Evolutionary conservation across 106 monocot species (phyloP), one percentile per base, ranked within the genome.

Genomic region (Narthecium ossifragum): DNA sequence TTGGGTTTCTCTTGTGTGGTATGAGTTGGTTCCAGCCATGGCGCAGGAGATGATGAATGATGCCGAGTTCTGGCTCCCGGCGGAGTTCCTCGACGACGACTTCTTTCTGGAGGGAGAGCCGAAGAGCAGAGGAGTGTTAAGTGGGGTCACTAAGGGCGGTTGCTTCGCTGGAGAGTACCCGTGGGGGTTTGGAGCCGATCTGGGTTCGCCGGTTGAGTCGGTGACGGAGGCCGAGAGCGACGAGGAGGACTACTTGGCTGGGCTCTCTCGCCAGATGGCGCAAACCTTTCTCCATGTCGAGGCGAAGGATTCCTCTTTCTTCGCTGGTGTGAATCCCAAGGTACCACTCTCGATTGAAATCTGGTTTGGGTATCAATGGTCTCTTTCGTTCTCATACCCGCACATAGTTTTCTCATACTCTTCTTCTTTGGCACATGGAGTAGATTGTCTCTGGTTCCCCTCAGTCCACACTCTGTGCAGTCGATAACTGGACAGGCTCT

Each of bases 361-460:
- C n/a, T 13, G 6, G 43, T 43, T 13, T 11, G 36, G 7, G 36
- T 6, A 37, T 37, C 2, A 17, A 10, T 43, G 3, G 14, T 43
- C 9, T 43, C 18, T 2, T 17, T 17, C 0, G 43, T 43, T 6
- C 18, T 43, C 2, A 43, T 43, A 1, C 43, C 10, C n/a, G n/a
- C n/a, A n/a, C n/a, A n/a, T n/a, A 37, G 21, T 58, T 10, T 31
- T 36, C 17, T 24, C 12, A 11, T 33, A 34, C 25, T 37, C 39
- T 58, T 0, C 2, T n/a, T 36, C 0, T n/a, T 23, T 11, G n/a
- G 18, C n/a, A 38, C n/a, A 1, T 41, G n/a, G n/a, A n/a, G 12
- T n/a, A 64, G 67, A 36, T 68, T 6, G 28, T 81, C 72, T 51
- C 60, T 2, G 49, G 71, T 26, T 82, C 83, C 23, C 83, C 83